Evolutionary conservation across 1,284 basidiomycete species (phyloP).

Genomic region (Rhodotorula sp.): DNA sequence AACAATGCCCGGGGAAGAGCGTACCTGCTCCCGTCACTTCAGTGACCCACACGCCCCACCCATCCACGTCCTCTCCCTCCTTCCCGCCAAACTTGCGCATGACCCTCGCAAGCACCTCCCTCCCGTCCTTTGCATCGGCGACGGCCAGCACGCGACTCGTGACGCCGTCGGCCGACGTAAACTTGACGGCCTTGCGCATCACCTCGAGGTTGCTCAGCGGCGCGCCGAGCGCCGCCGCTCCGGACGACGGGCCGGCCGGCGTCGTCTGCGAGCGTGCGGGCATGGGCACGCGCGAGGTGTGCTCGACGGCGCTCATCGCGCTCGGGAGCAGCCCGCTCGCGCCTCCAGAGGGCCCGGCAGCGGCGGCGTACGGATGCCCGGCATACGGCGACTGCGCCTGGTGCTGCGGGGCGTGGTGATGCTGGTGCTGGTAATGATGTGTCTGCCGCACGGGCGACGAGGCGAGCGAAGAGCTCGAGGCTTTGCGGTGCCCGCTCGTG

Average conservation of each 20-base stretch:
- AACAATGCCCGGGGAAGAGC: conserved; percentile 35
- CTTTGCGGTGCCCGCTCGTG: conserved; percentile 19
- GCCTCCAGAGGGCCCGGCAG: background rate
- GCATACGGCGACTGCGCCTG: conserved; percentile 18
- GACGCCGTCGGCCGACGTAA: conserved; percentile 68
- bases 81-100: conserved; percentile 70
- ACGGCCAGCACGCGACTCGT: conserved; percentile 73
- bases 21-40: conserved; percentile 62
- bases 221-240: background rate
- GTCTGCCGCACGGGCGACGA: background rate
- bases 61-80: conserved; percentile 60
- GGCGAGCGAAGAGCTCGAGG: conserved; percentile 16
- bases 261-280: background rate
- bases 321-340: conserved; percentile 4
- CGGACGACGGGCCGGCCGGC: background rate
- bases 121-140: conserved; percentile 70
- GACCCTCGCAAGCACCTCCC: conserved; percentile 80
- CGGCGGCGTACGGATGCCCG: conserved; percentile 28
- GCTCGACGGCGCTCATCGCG: background rate
- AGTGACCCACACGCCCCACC: conserved; percentile 77
- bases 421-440: background rate
- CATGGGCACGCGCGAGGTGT: background rate
- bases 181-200: conserved; percentile 78
- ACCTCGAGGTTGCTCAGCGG: conserved; percentile 59
- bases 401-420: too few species aligned